These are phyloP conservation scores for Lipomyces mesembrius DNA, from an alignment of 805 yeast species.

Conservation along the genomic window DNA sequence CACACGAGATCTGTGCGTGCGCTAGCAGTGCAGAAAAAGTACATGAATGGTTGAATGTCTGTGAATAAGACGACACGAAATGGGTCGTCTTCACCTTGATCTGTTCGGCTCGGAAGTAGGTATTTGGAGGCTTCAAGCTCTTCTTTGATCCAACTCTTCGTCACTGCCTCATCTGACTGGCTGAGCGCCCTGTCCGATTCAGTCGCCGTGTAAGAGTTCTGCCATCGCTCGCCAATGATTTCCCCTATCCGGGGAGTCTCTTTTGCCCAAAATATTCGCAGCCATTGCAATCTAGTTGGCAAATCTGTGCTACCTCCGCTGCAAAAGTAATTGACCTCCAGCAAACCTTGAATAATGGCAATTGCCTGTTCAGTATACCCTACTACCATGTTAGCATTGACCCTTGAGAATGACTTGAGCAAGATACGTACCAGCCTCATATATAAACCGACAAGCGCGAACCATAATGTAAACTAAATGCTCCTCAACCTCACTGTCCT, in stretches of 20 bases:
- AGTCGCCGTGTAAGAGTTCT: constrained; percentile 14
- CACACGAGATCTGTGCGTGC: constrained; percentile 22
- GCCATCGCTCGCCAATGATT: constrained; percentile 8
- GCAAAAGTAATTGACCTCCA: constrained; percentile 31
- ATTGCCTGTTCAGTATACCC: constrained; percentile 38
- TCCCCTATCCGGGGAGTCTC: constrained; percentile 41
- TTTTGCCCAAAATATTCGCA: constrained; percentile 36
- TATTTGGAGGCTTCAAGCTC: constrained; percentile 10
- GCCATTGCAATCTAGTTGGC: constrained; percentile 7
- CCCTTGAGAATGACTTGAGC: background rate
- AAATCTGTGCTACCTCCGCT: constrained; percentile 13
- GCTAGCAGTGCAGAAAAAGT: constrained; percentile 8
- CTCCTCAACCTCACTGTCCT: constrained; percentile 9
- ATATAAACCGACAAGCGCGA: constrained; percentile 12
- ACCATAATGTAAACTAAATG: constrained; percentile 10
- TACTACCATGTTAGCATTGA: background rate
- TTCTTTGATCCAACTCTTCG: constrained; percentile 9
- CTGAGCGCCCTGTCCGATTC: constrained; percentile 7
- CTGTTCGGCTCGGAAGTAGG: constrained; percentile 9
- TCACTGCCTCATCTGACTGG: background rate
- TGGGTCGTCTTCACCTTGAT: constrained; percentile 24
- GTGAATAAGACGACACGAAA: constrained; percentile 34
- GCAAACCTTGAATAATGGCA: constrained; percentile 37
- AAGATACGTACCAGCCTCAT: constrained; percentile 25
- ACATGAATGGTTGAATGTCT: constrained; percentile 36